Evolutionary conservation across 2,329 filamentous ascomycete species (phyloP).

Genomic region (Talaromyces sp.): DNA sequence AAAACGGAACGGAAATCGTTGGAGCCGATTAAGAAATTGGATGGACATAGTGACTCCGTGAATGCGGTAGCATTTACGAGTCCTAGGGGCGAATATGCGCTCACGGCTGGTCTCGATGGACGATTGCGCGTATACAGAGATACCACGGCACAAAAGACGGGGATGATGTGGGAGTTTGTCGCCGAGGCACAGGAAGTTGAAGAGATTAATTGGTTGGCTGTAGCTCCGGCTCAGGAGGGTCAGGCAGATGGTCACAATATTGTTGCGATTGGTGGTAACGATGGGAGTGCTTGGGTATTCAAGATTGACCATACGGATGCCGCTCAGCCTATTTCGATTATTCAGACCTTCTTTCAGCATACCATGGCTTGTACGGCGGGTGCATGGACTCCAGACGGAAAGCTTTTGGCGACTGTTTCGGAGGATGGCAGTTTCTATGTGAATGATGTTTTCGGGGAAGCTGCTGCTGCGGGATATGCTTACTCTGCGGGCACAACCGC

Average conservation of each 20-base stretch:
- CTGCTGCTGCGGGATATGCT: constrained; percentile 61
- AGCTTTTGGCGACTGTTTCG: constrained; percentile 78
- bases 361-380: constrained; percentile 83
- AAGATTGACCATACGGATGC: constrained; percentile 67
- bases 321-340: constrained; percentile 66
- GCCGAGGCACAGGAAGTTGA: constrained; percentile 84
- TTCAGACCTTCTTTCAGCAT: constrained; percentile 91
- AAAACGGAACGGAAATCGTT: constrained; percentile 59
- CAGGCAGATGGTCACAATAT: constrained; percentile 65
- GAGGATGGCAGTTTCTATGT: constrained; percentile 88
- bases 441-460: constrained; percentile 84
- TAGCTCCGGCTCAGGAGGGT: constrained; percentile 63
- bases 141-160: constrained; percentile 45
- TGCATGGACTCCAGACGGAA: constrained; percentile 83
- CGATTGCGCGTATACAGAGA: constrained; percentile 68
- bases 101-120: constrained; percentile 87
- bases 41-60: constrained; percentile 90
- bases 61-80: constrained; percentile 81
- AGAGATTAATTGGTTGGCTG: constrained; percentile 84
- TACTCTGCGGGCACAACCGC: constrained; percentile 57
- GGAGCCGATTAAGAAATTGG: constrained; percentile 66
- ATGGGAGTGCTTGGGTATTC: constrained; percentile 96
- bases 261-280: constrained; percentile 79
- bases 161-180: constrained; percentile 61
- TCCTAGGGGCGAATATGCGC: constrained; percentile 75